A percentile compares a stretch with the other conserved stretches of the same genome.
Evolutionary conservation across 176 grass and related monocot species (phyloP).

Genomic region (Ensete glaucum): DNA sequence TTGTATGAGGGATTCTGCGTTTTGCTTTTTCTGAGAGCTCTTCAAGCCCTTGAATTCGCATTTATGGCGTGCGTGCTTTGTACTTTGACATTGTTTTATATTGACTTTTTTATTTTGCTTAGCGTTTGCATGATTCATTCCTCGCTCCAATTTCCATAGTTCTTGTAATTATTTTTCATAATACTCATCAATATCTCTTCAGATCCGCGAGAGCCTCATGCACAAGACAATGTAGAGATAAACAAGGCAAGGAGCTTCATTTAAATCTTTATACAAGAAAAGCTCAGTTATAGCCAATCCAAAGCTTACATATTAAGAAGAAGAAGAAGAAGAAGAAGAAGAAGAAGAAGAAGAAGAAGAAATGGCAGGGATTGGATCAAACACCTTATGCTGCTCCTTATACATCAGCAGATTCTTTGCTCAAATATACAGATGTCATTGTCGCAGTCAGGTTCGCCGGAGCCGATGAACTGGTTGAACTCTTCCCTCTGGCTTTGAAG

Average conservation of each 20-base stretch:
- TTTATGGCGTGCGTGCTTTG: too few relatives aligned
- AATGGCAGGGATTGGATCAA: slow-evolving; percentile 13
- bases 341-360: neutral
- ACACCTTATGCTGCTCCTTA: neutral
- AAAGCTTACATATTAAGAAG: neutral
- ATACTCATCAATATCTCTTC: too few relatives aligned
- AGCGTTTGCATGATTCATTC: too few relatives aligned
- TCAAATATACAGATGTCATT: slow-evolving; percentile 25
- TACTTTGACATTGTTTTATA: too few relatives aligned
- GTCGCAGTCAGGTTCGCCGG: slow-evolving; percentile 17
- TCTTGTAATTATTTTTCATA: too few relatives aligned
- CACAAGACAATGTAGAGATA: neutral
- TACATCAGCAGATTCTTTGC: slow-evolving; percentile 14
- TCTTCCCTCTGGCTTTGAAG: slow-evolving; percentile 24
- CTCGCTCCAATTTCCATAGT: too few relatives aligned
- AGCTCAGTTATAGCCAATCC: neutral
- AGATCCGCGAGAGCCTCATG: too few relatives aligned
- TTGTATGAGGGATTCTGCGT: too few relatives aligned
- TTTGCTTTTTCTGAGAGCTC: too few relatives aligned
- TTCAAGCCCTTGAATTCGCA: too few relatives aligned
- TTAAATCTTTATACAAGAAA: slow-evolving; percentile 1
- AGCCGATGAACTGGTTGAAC: slow-evolving; percentile 30
- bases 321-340: neutral
- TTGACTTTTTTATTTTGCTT: too few relatives aligned
- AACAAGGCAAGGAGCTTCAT: neutral